phyloP scores from a whole-genome alignment of 176 grass and related monocot species.

The Olyra latifolia region DNA sequence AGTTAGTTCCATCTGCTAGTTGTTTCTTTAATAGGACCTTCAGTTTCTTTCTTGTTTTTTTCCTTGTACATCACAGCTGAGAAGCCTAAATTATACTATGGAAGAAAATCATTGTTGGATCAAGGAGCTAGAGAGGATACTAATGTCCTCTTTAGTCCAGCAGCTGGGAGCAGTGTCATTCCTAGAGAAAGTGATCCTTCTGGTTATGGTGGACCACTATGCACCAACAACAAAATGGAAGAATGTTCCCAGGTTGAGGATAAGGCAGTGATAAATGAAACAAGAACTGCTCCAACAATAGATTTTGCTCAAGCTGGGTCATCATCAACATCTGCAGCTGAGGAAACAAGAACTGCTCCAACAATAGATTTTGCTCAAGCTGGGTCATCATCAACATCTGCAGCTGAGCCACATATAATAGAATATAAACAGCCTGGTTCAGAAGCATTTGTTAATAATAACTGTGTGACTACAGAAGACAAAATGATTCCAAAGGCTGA shows the following conservation, averaged over 20 bases:
- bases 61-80: not conserved
- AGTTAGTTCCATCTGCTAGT: conserved; percentile 1
- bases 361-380: not conserved
- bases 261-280: conserved; percentile 23
- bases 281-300: not conserved
- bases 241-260: conserved; percentile 27
- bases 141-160: not conserved
- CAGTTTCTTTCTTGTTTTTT: conserved; percentile 11
- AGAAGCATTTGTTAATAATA: conserved; percentile 10
- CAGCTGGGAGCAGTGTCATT: not conserved
- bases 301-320: conserved; percentile 8
- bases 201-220: conserved; percentile 4
- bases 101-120: not conserved
- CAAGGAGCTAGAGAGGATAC: conserved; percentile 16
- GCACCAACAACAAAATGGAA: conserved; percentile 1
- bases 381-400: not conserved
- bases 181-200: not conserved
- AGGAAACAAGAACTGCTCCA: not conserved
- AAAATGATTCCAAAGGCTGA: not conserved
- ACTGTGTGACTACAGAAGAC: not conserved
- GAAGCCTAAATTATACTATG: conserved; percentile 1
- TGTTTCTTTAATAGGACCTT: not conserved
- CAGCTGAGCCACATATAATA: conserved; percentile 5
- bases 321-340: not conserved
- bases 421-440: not conserved